Percentiles rank a stretch among this genome's conserved stretches.
Conservation (phyloP, 192 early-diverging fungal species). For the Lunasporangiospora selenospora region DNA sequence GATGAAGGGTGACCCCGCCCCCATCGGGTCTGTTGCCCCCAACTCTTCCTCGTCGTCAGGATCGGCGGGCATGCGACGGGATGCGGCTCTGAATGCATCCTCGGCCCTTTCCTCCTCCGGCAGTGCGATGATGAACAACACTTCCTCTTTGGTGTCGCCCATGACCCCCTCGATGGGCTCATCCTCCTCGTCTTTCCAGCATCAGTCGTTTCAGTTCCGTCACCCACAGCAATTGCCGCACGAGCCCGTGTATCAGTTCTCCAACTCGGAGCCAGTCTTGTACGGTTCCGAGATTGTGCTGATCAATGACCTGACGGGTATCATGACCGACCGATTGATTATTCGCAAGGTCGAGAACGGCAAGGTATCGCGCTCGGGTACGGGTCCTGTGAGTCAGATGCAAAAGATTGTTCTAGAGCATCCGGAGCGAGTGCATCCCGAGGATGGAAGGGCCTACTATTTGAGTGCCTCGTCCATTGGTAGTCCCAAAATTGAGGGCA, state of each 20-base stretch:
- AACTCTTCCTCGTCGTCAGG: too few relatives aligned
- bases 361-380: constrained; percentile 65
- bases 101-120: too few relatives aligned
- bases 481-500: constrained; percentile 47
- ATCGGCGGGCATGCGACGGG: too few relatives aligned
- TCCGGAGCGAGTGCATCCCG: constrained; percentile 38
- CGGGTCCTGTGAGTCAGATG: constrained; percentile 84
- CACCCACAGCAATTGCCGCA: too few relatives aligned
- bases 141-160: too few relatives aligned
- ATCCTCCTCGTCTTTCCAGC: background rate
- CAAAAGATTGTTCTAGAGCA: constrained; percentile 81
- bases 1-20: constrained; percentile 40
- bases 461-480: constrained; percentile 51
- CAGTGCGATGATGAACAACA: too few relatives aligned
- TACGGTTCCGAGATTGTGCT: constrained; percentile 81
- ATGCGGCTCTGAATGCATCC: too few relatives aligned
- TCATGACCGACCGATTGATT: constrained; percentile 73
- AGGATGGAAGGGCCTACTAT: constrained; percentile 43
- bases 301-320: constrained; percentile 68
- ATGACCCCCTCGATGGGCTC: too few relatives aligned
- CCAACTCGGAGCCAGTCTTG: constrained; percentile 56
- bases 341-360: constrained; percentile 85
- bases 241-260: constrained; percentile 32
- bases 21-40: too few relatives aligned
- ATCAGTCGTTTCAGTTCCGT: constrained; percentile 30